Evolutionary conservation across 257 asterid genomes (phyloP).

Genomic region (Prunella vulgaris): DNA sequence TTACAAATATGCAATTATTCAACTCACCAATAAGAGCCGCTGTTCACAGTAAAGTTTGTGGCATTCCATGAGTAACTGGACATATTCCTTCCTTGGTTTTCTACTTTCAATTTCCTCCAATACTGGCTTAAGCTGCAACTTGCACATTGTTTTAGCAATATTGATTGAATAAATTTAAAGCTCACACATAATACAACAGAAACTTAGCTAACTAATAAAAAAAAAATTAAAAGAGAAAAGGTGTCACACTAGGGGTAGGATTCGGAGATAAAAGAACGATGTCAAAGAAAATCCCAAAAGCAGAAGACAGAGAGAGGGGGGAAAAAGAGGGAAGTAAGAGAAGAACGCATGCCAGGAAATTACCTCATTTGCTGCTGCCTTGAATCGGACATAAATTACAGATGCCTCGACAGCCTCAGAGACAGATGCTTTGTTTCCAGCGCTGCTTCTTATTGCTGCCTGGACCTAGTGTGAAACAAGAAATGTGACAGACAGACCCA

Average conservation of each 20-base stretch:
- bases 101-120: conserved; percentile 94
- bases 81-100: conserved; percentile 90
- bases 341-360: conserved; percentile 18
- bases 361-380: conserved; percentile 98
- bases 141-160: conserved; percentile 15
- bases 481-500: conserved; percentile 15
- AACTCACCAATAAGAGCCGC: conserved; percentile 83
- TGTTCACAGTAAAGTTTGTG: conserved; percentile 96
- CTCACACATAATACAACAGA: not conserved
- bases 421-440: conserved; percentile 62
- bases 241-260: not conserved
- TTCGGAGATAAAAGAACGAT: not conserved
- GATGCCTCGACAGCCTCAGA: conserved; percentile 98
- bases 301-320: not conserved
- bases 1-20: conserved; percentile 13
- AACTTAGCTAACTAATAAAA: not conserved
- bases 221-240: conserved; percentile 18
- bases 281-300: not conserved
- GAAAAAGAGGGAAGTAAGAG: not conserved
- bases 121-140: conserved; percentile 86
- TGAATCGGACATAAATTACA: conserved; percentile 83
- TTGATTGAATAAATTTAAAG: conserved; percentile 5
- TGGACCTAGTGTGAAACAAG: conserved; percentile 52
- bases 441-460: conserved; percentile 72
- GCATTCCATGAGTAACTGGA: conserved; percentile 86